phyloP scores from a whole-genome alignment of 495 filamentous ascomycete species.

The Jackrogersella minutella region DNA sequence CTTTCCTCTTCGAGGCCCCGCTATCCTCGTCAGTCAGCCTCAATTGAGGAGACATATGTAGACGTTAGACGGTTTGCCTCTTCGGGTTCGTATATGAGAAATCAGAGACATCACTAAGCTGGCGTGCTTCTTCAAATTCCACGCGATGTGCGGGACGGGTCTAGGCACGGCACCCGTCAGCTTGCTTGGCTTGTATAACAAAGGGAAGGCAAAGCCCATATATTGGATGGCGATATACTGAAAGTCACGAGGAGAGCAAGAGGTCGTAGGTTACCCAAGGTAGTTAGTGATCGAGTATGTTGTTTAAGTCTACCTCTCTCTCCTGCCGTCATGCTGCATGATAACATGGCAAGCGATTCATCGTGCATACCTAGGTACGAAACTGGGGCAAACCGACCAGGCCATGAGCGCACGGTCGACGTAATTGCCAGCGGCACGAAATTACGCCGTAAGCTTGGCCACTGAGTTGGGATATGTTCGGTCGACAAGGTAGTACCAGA shows the following conservation, averaged over 20 bases:
- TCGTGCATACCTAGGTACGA: constrained; percentile 39
- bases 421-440: constrained; percentile 26
- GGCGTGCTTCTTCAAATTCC: neutral
- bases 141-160: constrained; percentile 28
- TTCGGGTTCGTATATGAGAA: constrained; percentile 11
- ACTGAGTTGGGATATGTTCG: constrained; percentile 33
- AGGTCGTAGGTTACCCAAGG: neutral
- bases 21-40: constrained; percentile 40
- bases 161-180: constrained; percentile 7
- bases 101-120: constrained; percentile 18
- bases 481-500: constrained; percentile 20
- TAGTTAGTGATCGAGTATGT: constrained; percentile 1
- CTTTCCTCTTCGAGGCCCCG: constrained; percentile 37
- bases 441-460: constrained; percentile 42
- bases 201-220: neutral
- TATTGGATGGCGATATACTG: neutral
- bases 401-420: constrained; percentile 13
- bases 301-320: constrained; percentile 1
- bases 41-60: constrained; percentile 32
- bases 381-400: constrained; percentile 31
- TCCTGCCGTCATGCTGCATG: constrained; percentile 35
- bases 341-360: constrained; percentile 28
- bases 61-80: constrained; percentile 33
- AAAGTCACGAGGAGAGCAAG: neutral
- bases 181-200: constrained; percentile 13